A percentile compares a stretch with the other conserved stretches of the same genome.
Conservation (phyloP, 2,329 filamentous ascomycete species). For the Fusarium sp. region DNA sequence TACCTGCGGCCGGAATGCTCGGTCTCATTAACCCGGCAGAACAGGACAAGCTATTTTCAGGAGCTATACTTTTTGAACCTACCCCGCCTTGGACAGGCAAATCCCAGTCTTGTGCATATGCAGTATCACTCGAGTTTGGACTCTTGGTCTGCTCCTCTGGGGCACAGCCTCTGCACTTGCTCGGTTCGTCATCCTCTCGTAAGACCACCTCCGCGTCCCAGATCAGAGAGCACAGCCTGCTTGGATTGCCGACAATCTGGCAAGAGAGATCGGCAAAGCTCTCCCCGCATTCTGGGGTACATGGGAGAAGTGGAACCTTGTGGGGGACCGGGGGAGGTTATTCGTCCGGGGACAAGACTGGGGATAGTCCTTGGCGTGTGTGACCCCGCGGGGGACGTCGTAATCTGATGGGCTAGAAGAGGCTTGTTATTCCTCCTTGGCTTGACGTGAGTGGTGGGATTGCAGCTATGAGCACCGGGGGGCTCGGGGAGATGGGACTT, state of each 20-base stretch:
- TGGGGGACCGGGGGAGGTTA: slow-evolving; percentile 3
- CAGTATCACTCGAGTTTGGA: slow-evolving; percentile 1
- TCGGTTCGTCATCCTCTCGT: slow-evolving; percentile 30
- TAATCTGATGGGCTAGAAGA: slow-evolving; percentile 33
- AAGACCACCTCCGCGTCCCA: slow-evolving; percentile 3
- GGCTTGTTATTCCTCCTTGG: slow-evolving; percentile 20
- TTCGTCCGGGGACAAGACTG: slow-evolving; percentile 29
- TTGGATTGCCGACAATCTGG: slow-evolving; percentile 18
- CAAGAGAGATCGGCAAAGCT: slow-evolving; percentile 14
- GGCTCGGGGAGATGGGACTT: slow-evolving; percentile 37
- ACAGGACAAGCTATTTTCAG: neutral
- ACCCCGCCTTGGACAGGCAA: neutral
- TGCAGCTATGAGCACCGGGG: slow-evolving; percentile 1
- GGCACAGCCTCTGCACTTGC: neutral
- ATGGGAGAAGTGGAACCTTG: slow-evolving; percentile 7
- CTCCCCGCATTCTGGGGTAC: slow-evolving; percentile 41
- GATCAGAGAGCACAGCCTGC: neutral
- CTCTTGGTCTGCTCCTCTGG: neutral
- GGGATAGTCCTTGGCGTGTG: slow-evolving; percentile 26
- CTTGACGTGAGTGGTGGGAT: neutral
- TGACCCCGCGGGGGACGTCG: slow-evolving; percentile 22
- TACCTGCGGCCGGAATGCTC: neutral
- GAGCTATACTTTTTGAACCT: neutral
- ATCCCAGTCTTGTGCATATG: neutral
- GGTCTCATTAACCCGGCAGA: neutral